Percentiles rank a stretch among this genome's conserved stretches.
These are phyloP conservation scores for Austroboletus festivus DNA, from an alignment of 768 basidiomycete species.

Conservation along the genomic window DNA sequence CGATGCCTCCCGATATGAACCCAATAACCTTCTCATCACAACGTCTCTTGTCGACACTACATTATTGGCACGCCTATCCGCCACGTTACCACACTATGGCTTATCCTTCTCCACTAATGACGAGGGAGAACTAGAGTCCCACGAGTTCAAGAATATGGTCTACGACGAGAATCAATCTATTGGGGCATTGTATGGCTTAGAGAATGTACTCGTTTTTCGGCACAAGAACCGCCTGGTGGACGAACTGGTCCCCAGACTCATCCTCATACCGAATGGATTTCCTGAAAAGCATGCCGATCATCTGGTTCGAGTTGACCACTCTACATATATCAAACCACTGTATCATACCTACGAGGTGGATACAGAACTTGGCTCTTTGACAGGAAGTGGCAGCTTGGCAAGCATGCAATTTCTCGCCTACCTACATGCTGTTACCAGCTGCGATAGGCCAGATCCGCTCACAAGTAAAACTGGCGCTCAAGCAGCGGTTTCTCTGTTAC, in stretches of 20 bases:
- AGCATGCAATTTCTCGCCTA: slow-evolving; percentile 34
- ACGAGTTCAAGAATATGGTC: slow-evolving; percentile 34
- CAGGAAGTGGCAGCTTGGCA: slow-evolving; percentile 16
- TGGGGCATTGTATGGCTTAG: slow-evolving; percentile 42
- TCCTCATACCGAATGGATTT: slow-evolving; percentile 9
- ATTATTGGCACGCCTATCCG: background rate
- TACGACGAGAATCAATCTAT: slow-evolving; percentile 36
- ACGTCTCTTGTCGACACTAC: background rate
- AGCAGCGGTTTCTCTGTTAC: slow-evolving; percentile 36
- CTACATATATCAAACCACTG: background rate
- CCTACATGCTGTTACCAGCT: slow-evolving; percentile 41
- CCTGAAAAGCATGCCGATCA: background rate
- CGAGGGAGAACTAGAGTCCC: slow-evolving; percentile 31
- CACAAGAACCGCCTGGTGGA: background rate
- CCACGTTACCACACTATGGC: slow-evolving; percentile 34
- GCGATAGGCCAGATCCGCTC: slow-evolving; percentile 35
- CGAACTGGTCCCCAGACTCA: slow-evolving; percentile 32
- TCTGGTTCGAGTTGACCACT: background rate
- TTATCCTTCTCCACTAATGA: slow-evolving; percentile 36
- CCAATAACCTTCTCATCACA: slow-evolving; percentile 14
- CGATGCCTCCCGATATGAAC: background rate
- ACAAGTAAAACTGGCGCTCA: slow-evolving; percentile 39
- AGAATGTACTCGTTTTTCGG: slow-evolving; percentile 29
- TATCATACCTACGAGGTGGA: background rate
- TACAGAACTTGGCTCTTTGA: slow-evolving; percentile 13